Conservation (phyloP, 2,329 filamentous ascomycete species). For the Colletotrichum camelliae region DNA sequence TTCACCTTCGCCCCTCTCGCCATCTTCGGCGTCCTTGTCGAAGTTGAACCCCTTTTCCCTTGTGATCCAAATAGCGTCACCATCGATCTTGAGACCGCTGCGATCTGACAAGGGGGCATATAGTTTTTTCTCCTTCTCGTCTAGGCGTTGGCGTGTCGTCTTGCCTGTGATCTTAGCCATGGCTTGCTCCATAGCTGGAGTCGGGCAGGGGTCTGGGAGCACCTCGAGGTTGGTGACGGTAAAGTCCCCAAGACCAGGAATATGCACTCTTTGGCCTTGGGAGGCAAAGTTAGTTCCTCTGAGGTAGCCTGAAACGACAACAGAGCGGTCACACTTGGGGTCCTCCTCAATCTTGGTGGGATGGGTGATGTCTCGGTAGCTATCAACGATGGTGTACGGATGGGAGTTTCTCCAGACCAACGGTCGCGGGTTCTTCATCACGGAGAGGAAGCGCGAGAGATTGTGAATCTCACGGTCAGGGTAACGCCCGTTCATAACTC, state of each 20-base stretch:
- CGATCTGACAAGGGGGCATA: conserved; percentile 99
- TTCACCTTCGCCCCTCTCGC: conserved; percentile 89
- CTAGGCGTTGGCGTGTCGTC: conserved; percentile 77
- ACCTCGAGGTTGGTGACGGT: conserved; percentile 84
- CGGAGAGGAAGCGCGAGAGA: conserved; percentile 89
- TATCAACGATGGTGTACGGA: conserved; percentile 91
- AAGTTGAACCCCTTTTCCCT: conserved; percentile 78
- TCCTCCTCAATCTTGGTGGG: conserved; percentile 90
- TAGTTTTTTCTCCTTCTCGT: conserved; percentile 95
- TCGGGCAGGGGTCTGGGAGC: conserved; percentile 93
- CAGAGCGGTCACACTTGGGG: conserved; percentile 85
- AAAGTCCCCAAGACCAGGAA: conserved; percentile 91
- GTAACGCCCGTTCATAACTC: conserved; percentile 95
- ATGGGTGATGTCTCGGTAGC: conserved; percentile 93
- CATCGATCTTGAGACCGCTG: conserved; percentile 93
- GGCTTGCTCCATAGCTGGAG: conserved; percentile 87
- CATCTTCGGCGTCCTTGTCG: conserved; percentile 66
- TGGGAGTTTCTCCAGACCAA: conserved; percentile 96
- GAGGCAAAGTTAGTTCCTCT: conserved; percentile 93
- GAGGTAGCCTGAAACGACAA: conserved; percentile 92
- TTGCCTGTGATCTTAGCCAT: conserved; percentile 86
- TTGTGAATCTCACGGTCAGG: conserved; percentile 97
- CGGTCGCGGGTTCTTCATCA: conserved; percentile 99
- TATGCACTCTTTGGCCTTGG: conserved; percentile 84
- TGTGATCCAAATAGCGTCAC: conserved; percentile 92